Conservation (phyloP, 2,329 filamentous ascomycete species). For the Sordariomycetes sp. region DNA sequence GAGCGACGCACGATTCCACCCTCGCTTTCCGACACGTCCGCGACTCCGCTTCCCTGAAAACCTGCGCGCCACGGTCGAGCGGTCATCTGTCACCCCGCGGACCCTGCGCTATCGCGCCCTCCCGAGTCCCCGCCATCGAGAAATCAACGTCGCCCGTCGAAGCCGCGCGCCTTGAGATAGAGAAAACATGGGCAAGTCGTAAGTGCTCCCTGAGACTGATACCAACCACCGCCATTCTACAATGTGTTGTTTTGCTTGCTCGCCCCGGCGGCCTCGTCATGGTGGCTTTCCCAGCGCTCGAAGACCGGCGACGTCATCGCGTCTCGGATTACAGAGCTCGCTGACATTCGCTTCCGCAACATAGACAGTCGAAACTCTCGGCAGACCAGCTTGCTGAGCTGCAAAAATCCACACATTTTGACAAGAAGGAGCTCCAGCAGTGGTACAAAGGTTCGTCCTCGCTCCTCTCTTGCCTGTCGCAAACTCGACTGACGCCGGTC, state of each 20-base stretch:
- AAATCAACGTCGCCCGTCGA: neutral
- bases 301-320: neutral
- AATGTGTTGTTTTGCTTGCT: no score
- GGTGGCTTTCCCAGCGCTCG: neutral
- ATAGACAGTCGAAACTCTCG: conserved; percentile 94
- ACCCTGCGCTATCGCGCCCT: neutral
- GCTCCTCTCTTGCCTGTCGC: neutral
- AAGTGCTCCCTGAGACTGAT: conserved; percentile 22
- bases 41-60: no score
- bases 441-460: conserved; percentile 87
- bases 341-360: neutral
- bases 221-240: no score
- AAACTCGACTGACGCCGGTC: conserved; percentile 4
- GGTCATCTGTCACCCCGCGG: neutral
- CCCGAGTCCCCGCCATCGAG: neutral
- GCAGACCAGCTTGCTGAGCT: conserved; percentile 92
- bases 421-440: conserved; percentile 99
- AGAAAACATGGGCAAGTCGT: conserved; percentile 43
- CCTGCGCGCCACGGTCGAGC: no score
- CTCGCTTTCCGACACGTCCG: no score
- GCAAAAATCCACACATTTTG: conserved; percentile 95
- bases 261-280: no score
- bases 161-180: neutral
- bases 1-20: no score
- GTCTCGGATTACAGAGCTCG: neutral